A percentile compares a stretch with the other conserved stretches of the same genome.
phyloP scores from a whole-genome alignment of 2,329 filamentous ascomycete genomes.

The Tothia fuscella region DNA sequence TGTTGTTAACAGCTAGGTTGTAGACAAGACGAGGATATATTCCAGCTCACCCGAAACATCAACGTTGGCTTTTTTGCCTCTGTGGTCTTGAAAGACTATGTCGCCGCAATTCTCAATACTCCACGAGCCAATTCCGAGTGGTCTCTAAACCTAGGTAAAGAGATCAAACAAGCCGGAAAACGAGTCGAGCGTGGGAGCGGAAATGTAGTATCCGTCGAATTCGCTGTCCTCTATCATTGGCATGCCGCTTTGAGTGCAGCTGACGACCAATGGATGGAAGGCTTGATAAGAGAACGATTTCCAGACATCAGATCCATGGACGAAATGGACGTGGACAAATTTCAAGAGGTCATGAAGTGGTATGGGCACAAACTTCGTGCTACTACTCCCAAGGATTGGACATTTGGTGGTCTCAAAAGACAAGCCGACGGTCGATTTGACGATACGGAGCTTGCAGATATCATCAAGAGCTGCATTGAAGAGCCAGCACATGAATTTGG shows the following conservation, averaged over 20 bases:
- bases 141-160: conserved; percentile 33
- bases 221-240: conserved; percentile 37
- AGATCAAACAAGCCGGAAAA: conserved; percentile 30
- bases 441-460: conserved; percentile 60
- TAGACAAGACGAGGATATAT: conserved; percentile 38
- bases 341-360: conserved; percentile 29
- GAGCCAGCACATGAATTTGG: conserved; percentile 45
- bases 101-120: conserved; percentile 35
- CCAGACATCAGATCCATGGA: conserved; percentile 32
- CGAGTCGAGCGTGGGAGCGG: conserved; percentile 32
- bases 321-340: conserved; percentile 30
- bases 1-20: neutral
- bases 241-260: conserved; percentile 33
- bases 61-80: conserved; percentile 37
- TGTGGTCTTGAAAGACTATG: conserved; percentile 35
- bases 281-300: conserved; percentile 21
- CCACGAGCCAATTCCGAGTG: conserved; percentile 34
- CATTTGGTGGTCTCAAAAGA: conserved; percentile 51
- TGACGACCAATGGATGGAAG: conserved; percentile 36
- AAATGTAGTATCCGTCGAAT: conserved; percentile 35
- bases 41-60: conserved; percentile 35
- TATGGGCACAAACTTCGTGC: conserved; percentile 42
- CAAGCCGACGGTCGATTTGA: conserved; percentile 51
- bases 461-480: conserved; percentile 53
- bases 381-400: conserved; percentile 40